Evolutionary conservation across 805 yeast genomes (phyloP).

Genomic region (Zygotorulaspora sp.): DNA sequence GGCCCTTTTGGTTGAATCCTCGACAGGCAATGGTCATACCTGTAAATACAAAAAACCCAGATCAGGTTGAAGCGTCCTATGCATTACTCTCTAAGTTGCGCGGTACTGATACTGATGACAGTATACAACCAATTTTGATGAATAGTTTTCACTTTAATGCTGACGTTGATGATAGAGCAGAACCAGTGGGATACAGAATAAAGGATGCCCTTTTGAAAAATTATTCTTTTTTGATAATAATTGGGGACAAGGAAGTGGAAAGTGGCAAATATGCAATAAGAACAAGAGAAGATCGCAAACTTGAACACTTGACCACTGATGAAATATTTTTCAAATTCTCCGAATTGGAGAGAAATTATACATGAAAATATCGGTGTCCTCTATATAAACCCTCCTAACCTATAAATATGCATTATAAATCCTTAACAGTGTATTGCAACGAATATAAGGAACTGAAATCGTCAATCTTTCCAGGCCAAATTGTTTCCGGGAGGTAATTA

Average conservation of each 20-base stretch:
- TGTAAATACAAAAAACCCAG: slow-evolving; percentile 54
- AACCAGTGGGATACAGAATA: slow-evolving; percentile 74
- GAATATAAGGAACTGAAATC: slow-evolving; percentile 30
- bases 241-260: slow-evolving; percentile 81
- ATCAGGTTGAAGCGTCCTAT: slow-evolving; percentile 45
- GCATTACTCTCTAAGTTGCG: slow-evolving; percentile 43
- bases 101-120: slow-evolving; percentile 39
- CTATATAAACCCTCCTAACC: not conserved
- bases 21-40: slow-evolving; percentile 86
- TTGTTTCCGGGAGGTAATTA: slow-evolving; percentile 51
- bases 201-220: slow-evolving; percentile 73
- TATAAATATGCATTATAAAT: slow-evolving; percentile 16
- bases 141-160: slow-evolving; percentile 60
- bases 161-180: slow-evolving; percentile 70
- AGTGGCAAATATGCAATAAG: slow-evolving; percentile 60
- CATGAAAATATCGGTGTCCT: slow-evolving; percentile 28
- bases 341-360: slow-evolving; percentile 46
- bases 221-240: slow-evolving; percentile 72
- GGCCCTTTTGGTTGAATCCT: slow-evolving; percentile 98
- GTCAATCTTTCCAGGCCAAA: slow-evolving; percentile 45
- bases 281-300: slow-evolving; percentile 46
- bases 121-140: slow-evolving; percentile 47
- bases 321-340: slow-evolving; percentile 52
- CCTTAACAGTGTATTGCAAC: slow-evolving; percentile 22
- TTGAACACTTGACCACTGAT: slow-evolving; percentile 42